phyloP scores from a whole-genome alignment of 208 protist species.

The Trypanosoma scelopori region DNA sequence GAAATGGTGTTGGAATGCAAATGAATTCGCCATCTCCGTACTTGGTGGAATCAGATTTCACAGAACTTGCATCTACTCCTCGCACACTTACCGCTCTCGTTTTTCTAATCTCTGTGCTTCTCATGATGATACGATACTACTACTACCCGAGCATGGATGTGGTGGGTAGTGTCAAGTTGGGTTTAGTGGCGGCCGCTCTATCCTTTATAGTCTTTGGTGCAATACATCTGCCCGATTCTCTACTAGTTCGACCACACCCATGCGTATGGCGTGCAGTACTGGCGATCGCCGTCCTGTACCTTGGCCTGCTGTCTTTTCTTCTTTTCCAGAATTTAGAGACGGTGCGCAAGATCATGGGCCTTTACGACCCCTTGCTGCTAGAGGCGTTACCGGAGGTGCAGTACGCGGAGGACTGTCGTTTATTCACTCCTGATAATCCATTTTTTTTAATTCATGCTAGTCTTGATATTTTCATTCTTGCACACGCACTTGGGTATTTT shows the following conservation, averaged over 20 bases:
- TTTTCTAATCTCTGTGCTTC: slow-evolving; percentile 38
- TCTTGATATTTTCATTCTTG: slow-evolving; percentile 95
- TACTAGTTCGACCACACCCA: slow-evolving; percentile 95
- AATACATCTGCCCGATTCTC: slow-evolving; percentile 91
- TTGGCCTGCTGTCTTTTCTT: slow-evolving; percentile 88
- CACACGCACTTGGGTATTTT: slow-evolving; percentile 94
- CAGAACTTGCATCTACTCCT: slow-evolving; percentile 50
- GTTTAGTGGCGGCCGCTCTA: slow-evolving; percentile 57
- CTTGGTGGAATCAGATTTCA: slow-evolving; percentile 20
- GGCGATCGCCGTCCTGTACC: slow-evolving; percentile 91
- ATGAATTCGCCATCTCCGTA: slow-evolving; percentile 9
- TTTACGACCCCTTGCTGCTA: slow-evolving; percentile 83
- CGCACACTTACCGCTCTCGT: slow-evolving; percentile 65
- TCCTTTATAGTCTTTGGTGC: slow-evolving; percentile 90
- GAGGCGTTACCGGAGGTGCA: slow-evolving; percentile 74
- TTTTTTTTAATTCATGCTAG: slow-evolving; percentile 64
- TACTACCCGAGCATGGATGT: slow-evolving; percentile 46
- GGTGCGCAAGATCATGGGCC: slow-evolving; percentile 51
- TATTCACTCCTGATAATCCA: slow-evolving; percentile 85
- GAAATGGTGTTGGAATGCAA: neutral
- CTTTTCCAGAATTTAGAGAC: slow-evolving; percentile 89
- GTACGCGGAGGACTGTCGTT: slow-evolving; percentile 94
- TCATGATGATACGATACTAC: slow-evolving; percentile 67
- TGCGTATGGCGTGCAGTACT: slow-evolving; percentile 93
- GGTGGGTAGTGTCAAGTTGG: slow-evolving; percentile 60